Percentiles rank a stretch among this genome's conserved stretches.
These are phyloP conservation scores for Phytopythium chamaehyphon DNA, from an alignment of 352 stramenopile species.

Conservation along the genomic window DNA sequence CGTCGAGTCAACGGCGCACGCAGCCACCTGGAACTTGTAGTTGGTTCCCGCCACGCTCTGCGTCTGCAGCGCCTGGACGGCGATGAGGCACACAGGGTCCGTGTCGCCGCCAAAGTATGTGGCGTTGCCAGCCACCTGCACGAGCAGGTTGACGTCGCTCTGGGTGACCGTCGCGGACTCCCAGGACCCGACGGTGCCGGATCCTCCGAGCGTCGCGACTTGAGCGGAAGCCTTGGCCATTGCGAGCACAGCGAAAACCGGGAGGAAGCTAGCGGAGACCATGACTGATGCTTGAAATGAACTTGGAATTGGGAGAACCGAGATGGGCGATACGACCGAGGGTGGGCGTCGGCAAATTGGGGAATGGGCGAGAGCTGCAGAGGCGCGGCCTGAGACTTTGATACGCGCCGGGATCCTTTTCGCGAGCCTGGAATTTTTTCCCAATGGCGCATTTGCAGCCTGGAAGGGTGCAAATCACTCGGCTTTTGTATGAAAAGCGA, in stretches of 20 bases:
- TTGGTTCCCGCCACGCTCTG: constrained; percentile 54
- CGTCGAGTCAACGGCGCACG: constrained; percentile 30
- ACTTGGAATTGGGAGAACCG: background rate
- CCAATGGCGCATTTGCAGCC: background rate
- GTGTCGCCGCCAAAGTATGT: constrained; percentile 23
- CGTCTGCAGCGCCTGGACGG: constrained; percentile 26
- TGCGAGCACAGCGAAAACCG: background rate
- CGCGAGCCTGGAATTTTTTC: background rate
- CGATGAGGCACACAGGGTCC: constrained; percentile 30
- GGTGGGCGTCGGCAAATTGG: constrained; percentile 2
- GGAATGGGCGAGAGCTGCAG: background rate
- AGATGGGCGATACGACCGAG: background rate
- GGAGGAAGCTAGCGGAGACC: background rate
- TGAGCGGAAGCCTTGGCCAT: background rate
- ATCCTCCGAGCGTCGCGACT: background rate
- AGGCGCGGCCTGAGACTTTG: background rate
- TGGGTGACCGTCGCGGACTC: constrained; percentile 15
- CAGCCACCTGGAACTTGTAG: constrained; percentile 53
- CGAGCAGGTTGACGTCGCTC: constrained; percentile 23
- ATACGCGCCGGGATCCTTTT: background rate
- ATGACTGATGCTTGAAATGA: background rate
- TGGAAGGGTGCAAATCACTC: background rate
- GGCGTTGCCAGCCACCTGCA: constrained; percentile 26
- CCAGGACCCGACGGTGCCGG: constrained; percentile 19
- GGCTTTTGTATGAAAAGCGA: background rate